A percentile compares a stretch with the other conserved stretches of the same genome.
Evolutionary conservation across 768 basidiomycete genomes (phyloP).

Genomic region (Hypsizygus marmoreus): DNA sequence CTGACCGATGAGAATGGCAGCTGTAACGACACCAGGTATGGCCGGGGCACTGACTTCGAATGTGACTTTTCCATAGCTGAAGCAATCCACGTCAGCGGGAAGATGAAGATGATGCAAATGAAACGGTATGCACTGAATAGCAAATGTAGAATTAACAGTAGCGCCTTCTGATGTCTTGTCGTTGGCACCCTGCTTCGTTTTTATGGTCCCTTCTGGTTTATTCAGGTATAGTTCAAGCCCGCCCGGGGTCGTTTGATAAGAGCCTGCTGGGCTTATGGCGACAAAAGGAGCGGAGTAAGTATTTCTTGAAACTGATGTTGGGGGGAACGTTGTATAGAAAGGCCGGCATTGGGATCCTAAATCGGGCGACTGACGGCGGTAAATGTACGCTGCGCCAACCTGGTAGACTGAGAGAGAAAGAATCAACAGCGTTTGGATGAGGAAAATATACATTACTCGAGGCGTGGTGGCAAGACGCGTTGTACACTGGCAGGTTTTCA

Average conservation of each 20-base stretch:
- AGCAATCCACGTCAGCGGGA: background rate
- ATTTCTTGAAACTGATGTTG: slow-evolving; percentile 16
- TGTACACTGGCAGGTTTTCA: background rate
- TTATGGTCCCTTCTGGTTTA: slow-evolving; percentile 30
- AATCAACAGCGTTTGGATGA: background rate
- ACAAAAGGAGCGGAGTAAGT: slow-evolving; percentile 23
- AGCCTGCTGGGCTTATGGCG: slow-evolving; percentile 28
- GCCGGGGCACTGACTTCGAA: slow-evolving; percentile 33
- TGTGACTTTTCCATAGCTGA: slow-evolving; percentile 37
- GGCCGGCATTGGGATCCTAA: slow-evolving; percentile 22
- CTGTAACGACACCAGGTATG: slow-evolving; percentile 38
- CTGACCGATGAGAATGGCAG: slow-evolving; percentile 38
- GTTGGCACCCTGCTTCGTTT: slow-evolving; percentile 33
- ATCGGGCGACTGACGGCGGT: background rate
- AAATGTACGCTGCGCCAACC: background rate
- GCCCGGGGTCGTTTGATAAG: slow-evolving; percentile 24
- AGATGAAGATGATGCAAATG: background rate
- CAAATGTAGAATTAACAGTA: slow-evolving; percentile 42
- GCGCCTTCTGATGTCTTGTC: slow-evolving; percentile 37
- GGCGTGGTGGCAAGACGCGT: background rate
- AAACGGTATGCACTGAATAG: slow-evolving; percentile 27
- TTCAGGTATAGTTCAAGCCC: slow-evolving; percentile 35
- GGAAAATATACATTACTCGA: slow-evolving; percentile 6
- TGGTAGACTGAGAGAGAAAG: background rate
- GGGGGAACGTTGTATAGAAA: slow-evolving; percentile 25